Percentiles rank a stretch among this genome's conserved stretches.
Conservation (phyloP, 805 yeast species). For the Candida peoriensis region DNA sequence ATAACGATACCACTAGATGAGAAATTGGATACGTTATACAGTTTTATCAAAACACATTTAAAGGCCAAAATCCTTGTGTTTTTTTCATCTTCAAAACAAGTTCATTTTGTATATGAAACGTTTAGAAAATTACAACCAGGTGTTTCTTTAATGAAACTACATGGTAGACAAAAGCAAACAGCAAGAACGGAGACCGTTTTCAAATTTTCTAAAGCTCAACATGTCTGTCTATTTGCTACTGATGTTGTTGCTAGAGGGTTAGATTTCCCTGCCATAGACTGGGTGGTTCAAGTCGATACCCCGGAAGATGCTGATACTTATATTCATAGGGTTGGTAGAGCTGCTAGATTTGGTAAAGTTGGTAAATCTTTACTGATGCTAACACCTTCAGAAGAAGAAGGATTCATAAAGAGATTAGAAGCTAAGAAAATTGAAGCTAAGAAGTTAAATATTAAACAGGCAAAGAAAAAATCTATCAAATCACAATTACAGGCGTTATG, state of each 20-base stretch:
- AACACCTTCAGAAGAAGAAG: slow-evolving; percentile 78
- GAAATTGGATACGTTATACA: slow-evolving; percentile 78
- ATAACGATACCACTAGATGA: slow-evolving; percentile 67
- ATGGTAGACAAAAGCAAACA: slow-evolving; percentile 82
- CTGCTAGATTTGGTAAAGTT: slow-evolving; percentile 85
- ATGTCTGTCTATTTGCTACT: slow-evolving; percentile 82
- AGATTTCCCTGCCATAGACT: slow-evolving; percentile 91
- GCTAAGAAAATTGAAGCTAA: slow-evolving; percentile 63
- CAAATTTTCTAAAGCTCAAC: slow-evolving; percentile 33
- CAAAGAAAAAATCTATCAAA: slow-evolving; percentile 66
- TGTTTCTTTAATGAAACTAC: slow-evolving; percentile 59
- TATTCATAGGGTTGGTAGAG: slow-evolving; percentile 91
- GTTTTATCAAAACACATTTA: slow-evolving; percentile 63
- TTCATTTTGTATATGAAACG: slow-evolving; percentile 34
- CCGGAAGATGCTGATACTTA: slow-evolving; percentile 92
- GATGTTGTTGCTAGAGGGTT: slow-evolving; percentile 98
- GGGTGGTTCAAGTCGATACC: slow-evolving; percentile 89
- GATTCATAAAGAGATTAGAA: slow-evolving; percentile 59
- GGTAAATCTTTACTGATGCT: slow-evolving; percentile 86
- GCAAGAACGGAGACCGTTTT: slow-evolving; percentile 80
- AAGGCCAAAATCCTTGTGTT: slow-evolving; percentile 79
- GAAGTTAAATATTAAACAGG: slow-evolving; percentile 67
- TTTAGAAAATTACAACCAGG: slow-evolving; percentile 28
- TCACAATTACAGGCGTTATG: slow-evolving; percentile 85
- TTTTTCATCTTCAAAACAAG: slow-evolving; percentile 61